phyloP scores from a whole-genome alignment of 1,284 basidiomycete species.

The Microbotryum scabiosae region DNA sequence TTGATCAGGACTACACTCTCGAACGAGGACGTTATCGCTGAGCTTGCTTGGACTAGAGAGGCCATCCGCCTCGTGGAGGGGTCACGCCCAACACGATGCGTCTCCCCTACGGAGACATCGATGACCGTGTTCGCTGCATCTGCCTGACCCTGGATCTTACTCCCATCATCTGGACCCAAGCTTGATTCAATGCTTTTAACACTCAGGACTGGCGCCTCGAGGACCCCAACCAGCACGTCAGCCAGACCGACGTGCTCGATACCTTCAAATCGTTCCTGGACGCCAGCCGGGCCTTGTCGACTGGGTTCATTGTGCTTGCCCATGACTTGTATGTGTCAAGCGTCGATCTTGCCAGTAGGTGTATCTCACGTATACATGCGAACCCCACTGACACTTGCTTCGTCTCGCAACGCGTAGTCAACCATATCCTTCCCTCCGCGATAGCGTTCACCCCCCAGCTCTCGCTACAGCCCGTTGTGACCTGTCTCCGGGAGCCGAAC shows the following conservation, averaged over 20 bases:
- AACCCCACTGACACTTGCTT: constrained; percentile 67
- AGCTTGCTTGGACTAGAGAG: constrained; percentile 82
- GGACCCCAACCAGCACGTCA: constrained; percentile 58
- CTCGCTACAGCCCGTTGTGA: constrained; percentile 51
- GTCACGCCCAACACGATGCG: constrained; percentile 35
- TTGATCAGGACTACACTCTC: constrained; percentile 57
- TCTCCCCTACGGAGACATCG: constrained; percentile 44
- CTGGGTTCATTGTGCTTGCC: constrained; percentile 50
- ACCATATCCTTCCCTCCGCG: constrained; percentile 68
- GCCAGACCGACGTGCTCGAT: constrained; percentile 51
- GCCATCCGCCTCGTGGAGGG: constrained; percentile 50
- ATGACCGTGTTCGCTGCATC: constrained; percentile 81
- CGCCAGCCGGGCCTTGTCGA: constrained; percentile 45
- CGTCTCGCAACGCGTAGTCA: constrained; percentile 60
- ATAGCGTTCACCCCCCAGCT: constrained; percentile 54
- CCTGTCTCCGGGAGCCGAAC: constrained; percentile 54
- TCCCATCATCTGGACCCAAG: constrained; percentile 69
- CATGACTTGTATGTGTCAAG: constrained; percentile 23
- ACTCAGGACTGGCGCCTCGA: constrained; percentile 23
- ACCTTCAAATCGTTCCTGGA: constrained; percentile 35
- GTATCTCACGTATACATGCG: constrained; percentile 64
- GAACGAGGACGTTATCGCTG: constrained; percentile 79
- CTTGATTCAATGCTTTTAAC: constrained; percentile 38
- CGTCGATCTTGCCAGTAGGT: neutral
- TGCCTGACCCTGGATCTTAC: constrained; percentile 64